These are phyloP conservation scores for Lunularia cruciata DNA, from an alignment of 225 moss, liverwort and hornwort species.

Conservation along the genomic window DNA sequence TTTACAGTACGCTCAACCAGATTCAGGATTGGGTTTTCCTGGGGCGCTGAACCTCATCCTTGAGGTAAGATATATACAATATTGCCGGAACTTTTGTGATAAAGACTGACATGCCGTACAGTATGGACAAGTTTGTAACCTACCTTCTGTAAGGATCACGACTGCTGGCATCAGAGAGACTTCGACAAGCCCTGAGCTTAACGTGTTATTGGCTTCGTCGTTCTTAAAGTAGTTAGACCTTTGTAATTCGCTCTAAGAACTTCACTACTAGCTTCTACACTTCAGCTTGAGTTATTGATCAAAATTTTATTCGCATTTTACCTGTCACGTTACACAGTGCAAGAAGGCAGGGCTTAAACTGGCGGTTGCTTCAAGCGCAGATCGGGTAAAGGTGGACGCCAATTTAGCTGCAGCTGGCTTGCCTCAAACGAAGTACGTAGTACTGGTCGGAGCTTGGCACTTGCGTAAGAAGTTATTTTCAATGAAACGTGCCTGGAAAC, in stretches of 20 bases:
- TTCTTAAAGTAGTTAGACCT: neutral
- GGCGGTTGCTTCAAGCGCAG: slow-evolving; percentile 96
- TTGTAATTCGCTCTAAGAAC: neutral
- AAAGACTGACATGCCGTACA: no score
- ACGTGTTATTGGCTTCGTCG: no score
- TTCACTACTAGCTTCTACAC: no score
- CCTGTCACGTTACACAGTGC: slow-evolving; percentile 55
- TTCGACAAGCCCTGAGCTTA: no score
- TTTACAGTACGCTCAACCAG: slow-evolving; percentile 64
- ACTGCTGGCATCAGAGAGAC: no score
- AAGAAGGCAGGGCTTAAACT: slow-evolving; percentile 83
- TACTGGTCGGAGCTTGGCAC: no score
- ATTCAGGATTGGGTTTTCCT: slow-evolving; percentile 77
- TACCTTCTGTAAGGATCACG: no score
- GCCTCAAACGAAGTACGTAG: slow-evolving; percentile 61
- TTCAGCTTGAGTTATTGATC: neutral
- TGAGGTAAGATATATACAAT: slow-evolving; percentile 22
- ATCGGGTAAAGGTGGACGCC: slow-evolving; percentile 92
- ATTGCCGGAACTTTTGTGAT: neutral
- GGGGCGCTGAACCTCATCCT: slow-evolving; percentile 75
- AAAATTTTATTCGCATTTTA: neutral
- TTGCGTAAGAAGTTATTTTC: no score
- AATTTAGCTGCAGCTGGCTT: slow-evolving; percentile 92
- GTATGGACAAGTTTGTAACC: no score
- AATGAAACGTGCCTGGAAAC: no score